phyloP scores from a whole-genome alignment of 331 rosid genomes.

The Erythrophleum ivorense region DNA sequence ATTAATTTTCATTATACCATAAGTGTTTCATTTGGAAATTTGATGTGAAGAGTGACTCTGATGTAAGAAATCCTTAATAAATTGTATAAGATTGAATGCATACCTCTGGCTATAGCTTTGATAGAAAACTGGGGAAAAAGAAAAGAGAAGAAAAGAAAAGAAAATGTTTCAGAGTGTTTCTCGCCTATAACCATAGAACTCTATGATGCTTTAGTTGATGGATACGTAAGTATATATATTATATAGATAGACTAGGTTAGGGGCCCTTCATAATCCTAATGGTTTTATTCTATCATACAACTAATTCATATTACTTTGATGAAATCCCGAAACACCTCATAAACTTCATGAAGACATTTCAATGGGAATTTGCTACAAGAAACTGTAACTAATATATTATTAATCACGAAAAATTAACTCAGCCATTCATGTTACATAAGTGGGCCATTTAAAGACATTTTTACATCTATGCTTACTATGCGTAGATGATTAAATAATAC shows the following conservation, averaged over 20 bases:
- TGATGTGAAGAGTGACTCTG: not conserved
- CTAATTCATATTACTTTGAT: not conserved
- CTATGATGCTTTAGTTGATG: too few species aligned
- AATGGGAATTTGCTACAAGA: not conserved
- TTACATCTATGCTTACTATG: too few species aligned
- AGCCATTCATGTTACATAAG: too few species aligned
- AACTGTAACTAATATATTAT: not conserved
- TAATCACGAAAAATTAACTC: too few species aligned
- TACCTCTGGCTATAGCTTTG: not conserved
- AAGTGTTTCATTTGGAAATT: not conserved
- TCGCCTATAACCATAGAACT: not conserved
- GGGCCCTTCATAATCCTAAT: not conserved
- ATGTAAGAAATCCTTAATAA: not conserved
- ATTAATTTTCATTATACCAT: not conserved
- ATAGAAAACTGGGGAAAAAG: not conserved
- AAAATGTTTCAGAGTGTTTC: not conserved
- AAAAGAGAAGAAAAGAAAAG: not conserved
- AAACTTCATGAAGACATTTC: not conserved
- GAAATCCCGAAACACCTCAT: not conserved
- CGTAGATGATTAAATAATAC: not conserved
- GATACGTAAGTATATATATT: too few species aligned
- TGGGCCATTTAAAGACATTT: too few species aligned
- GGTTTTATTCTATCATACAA: not conserved
- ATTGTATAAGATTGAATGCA: not conserved
- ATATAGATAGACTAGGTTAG: not conserved